phyloP scores from a whole-genome alignment of 108 stramenopile genomes.

The Cylindrotheca fusiformis region DNA sequence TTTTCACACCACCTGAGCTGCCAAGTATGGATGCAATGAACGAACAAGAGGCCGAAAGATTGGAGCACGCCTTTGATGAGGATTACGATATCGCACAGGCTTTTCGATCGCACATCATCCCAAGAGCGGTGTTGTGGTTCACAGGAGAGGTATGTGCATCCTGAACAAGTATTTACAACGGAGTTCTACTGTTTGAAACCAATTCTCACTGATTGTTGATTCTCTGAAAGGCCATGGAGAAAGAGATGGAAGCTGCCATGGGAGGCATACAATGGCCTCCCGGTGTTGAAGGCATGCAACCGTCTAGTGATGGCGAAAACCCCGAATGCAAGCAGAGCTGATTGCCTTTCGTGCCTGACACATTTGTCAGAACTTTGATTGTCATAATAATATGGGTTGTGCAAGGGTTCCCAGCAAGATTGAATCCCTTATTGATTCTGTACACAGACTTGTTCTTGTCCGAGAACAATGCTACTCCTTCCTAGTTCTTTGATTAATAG shows the following conservation, averaged over 20 bases:
- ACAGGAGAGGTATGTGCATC: slow-evolving; percentile 57
- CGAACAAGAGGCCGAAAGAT: slow-evolving; percentile 77
- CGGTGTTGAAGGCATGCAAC: neutral
- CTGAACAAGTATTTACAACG: neutral
- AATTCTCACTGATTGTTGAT: neutral
- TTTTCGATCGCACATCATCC: slow-evolving; percentile 82
- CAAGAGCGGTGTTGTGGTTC: slow-evolving; percentile 92
- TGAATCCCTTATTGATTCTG: too few species aligned
- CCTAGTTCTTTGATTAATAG: too few species aligned
- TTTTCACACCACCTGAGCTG: slow-evolving; percentile 78
- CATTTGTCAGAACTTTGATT: neutral
- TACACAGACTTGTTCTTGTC: too few species aligned
- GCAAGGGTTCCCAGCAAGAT: neutral
- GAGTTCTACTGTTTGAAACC: neutral
- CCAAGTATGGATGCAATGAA: slow-evolving; percentile 61
- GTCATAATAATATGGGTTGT: neutral
- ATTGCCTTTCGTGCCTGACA: neutral
- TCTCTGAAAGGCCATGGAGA: slow-evolving; percentile 36
- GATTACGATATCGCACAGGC: slow-evolving; percentile 94
- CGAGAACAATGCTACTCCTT: too few species aligned
- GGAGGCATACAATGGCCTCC: slow-evolving; percentile 20
- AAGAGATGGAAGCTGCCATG: slow-evolving; percentile 38
- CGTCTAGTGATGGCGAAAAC: slow-evolving; percentile 8
- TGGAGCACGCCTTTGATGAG: slow-evolving; percentile 80
- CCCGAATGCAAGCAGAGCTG: slow-evolving; percentile 39